These are phyloP conservation scores for Fomitopsis palustris DNA, from an alignment of 1,284 basidiomycete genomes.

Conservation along the genomic window DNA sequence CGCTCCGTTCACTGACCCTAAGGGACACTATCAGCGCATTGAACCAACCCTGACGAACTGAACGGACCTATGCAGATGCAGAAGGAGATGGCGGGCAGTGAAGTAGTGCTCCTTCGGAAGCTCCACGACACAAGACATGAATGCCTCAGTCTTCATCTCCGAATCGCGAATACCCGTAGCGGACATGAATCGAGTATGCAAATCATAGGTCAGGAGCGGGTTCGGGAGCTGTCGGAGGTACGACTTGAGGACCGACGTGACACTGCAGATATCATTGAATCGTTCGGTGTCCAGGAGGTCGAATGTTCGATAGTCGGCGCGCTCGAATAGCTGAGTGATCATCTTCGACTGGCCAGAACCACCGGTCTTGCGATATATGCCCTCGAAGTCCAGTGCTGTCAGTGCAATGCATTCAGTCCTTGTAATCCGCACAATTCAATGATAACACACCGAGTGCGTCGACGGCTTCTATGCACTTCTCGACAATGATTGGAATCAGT, in stretches of 20 bases:
- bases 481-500: constrained; percentile 84
- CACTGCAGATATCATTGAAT: constrained; percentile 96
- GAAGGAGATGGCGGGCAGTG: constrained; percentile 80
- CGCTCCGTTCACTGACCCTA: constrained; percentile 68
- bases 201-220: constrained; percentile 86
- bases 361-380: constrained; percentile 97
- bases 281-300: constrained; percentile 84
- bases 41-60: neutral
- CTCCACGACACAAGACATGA: constrained; percentile 71
- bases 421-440: neutral
- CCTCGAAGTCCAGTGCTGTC: constrained; percentile 86
- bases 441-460: constrained; percentile 68
- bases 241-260: constrained; percentile 95
- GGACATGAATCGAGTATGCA: constrained; percentile 88
- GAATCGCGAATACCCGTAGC: constrained; percentile 72
- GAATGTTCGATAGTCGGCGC: constrained; percentile 85
- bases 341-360: constrained; percentile 89
- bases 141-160: constrained; percentile 52
- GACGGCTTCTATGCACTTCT: constrained; percentile 93
- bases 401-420: neutral
- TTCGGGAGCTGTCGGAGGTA: constrained; percentile 92
- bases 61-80: constrained; percentile 80
- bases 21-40: neutral
- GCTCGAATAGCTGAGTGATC: constrained; percentile 94
- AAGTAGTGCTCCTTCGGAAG: constrained; percentile 87